phyloP scores from a whole-genome alignment of 2,329 filamentous ascomycete species.

The Claviceps fusiformis region DNA sequence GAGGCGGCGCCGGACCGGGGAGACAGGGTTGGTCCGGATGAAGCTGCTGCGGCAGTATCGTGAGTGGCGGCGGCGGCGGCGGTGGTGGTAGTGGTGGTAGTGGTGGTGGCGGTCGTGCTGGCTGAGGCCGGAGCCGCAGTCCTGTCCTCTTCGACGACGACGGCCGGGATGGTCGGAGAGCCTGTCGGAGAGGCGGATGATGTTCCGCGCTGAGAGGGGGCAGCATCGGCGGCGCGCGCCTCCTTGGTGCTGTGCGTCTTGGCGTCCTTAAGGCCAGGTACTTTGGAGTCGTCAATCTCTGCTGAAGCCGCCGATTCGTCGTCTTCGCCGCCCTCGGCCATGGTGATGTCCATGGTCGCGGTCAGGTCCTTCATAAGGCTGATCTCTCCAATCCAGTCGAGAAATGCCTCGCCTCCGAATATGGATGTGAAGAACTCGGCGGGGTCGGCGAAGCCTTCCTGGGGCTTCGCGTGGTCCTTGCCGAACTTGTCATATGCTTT shows the following conservation, averaged over 20 bases:
- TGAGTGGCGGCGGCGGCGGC: conserved; percentile 4
- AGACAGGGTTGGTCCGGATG: conserved; percentile 11
- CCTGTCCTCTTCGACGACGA: conserved; percentile 28
- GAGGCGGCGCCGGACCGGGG: conserved; percentile 23
- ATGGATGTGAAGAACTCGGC: conserved; percentile 98
- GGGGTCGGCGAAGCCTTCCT: conserved; percentile 87
- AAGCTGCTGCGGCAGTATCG: conserved; percentile 6
- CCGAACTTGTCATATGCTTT: conserved; percentile 94
- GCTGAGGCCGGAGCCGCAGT: conserved; percentile 8
- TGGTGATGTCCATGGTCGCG: conserved; percentile 95
- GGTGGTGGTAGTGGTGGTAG: too few relatives aligned
- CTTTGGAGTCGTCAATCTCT: conserved; percentile 33
- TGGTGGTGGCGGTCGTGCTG: neutral
- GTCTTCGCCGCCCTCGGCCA: conserved; percentile 53
- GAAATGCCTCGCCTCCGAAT: conserved; percentile 90
- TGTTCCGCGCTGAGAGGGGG: conserved; percentile 11
- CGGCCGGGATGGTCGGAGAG: conserved; percentile 19
- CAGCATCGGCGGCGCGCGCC: conserved; percentile 13
- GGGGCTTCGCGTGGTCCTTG: conserved; percentile 85
- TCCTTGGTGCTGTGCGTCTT: conserved; percentile 40
- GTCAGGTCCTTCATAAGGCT: conserved; percentile 97
- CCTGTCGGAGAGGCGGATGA: conserved; percentile 1
- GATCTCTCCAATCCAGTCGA: conserved; percentile 96
- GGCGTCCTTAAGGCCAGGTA: conserved; percentile 44
- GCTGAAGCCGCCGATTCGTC: conserved; percentile 23